These are phyloP conservation scores for Saccharum hybrid DNA, from an alignment of 202 grass and related monocot species.

Conservation along the genomic window DNA sequence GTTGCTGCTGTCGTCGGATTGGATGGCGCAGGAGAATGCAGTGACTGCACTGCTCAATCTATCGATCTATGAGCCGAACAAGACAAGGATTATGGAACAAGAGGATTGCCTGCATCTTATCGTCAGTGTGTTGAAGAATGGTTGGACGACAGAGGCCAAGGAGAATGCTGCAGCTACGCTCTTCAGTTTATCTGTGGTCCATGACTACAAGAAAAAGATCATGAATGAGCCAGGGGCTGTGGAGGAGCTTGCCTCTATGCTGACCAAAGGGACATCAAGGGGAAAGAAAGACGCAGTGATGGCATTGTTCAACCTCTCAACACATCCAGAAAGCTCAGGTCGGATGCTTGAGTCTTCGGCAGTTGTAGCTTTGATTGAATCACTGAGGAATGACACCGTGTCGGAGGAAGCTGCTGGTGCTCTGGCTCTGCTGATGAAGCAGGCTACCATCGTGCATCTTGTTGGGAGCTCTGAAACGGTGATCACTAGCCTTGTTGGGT, in stretches of 20 bases:
- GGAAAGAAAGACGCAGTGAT: conserved; percentile 97
- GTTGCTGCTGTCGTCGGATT: conserved; percentile 60
- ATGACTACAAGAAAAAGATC: conserved; percentile 94
- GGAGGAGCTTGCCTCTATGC: conserved; percentile 67
- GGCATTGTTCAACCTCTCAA: conserved; percentile 97
- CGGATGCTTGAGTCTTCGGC: conserved; percentile 79
- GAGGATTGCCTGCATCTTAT: conserved; percentile 73
- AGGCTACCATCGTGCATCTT: conserved; percentile 62
- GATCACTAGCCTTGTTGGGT: conserved; percentile 66
- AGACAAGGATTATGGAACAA: conserved; percentile 80
- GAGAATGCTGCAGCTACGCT: conserved; percentile 97
- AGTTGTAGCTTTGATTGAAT: conserved; percentile 62
- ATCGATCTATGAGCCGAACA: conserved; percentile 89
- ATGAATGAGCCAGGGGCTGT: conserved; percentile 74
- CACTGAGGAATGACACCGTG: conserved; percentile 71
- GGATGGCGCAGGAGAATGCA: conserved; percentile 88
- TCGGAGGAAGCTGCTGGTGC: conserved; percentile 98
- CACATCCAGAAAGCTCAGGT: conserved; percentile 76
- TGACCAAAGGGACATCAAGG: conserved; percentile 78
- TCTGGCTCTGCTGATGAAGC: conserved; percentile 82
- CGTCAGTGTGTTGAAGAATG: conserved; percentile 75
- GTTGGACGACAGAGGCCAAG: conserved; percentile 78
- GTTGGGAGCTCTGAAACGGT: conserved; percentile 69
- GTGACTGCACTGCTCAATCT: conserved; percentile 92
- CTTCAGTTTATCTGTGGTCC: conserved; percentile 92